Conservation (phyloP, 2,329 filamentous ascomycete species). For the Penicillium expansum region DNA sequence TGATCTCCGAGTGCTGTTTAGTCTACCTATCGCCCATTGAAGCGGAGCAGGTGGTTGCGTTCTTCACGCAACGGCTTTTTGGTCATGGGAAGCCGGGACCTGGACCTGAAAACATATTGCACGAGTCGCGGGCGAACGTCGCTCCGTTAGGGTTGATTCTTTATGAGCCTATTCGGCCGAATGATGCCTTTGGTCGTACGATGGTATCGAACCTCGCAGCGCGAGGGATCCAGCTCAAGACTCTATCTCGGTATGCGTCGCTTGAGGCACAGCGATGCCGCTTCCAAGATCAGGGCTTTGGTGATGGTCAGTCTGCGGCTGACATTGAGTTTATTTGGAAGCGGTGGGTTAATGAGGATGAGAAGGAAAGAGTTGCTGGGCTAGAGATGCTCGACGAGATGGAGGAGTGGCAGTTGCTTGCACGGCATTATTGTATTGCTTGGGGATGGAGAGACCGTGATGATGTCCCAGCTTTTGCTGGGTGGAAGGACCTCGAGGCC, state of each 20-base stretch:
- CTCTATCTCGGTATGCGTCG: conserved; percentile 68
- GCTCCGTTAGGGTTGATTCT: conserved; percentile 63
- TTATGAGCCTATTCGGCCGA: conserved; percentile 84
- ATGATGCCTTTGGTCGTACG: conserved; percentile 82
- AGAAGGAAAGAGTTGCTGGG: conserved; percentile 74
- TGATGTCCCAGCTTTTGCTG: conserved; percentile 28
- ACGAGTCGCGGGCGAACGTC: conserved; percentile 23
- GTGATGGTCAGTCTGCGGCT: conserved; percentile 53
- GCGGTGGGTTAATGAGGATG: conserved; percentile 64
- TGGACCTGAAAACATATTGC: conserved; percentile 1
- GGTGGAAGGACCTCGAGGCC: conserved; percentile 36
- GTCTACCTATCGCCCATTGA: conserved; percentile 73
- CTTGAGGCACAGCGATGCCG: conserved; percentile 66
- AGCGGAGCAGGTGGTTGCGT: conserved; percentile 62
- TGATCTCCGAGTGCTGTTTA: conserved; percentile 93
- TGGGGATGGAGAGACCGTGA: conserved; percentile 73
- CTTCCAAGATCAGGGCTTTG: conserved; percentile 66
- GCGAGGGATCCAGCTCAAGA: conserved; percentile 80
- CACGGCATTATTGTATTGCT: conserved; percentile 81
- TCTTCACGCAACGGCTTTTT: conserved; percentile 58
- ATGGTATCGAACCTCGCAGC: conserved; percentile 89
- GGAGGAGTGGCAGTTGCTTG: conserved; percentile 87
- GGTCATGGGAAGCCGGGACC: conserved; percentile 27
- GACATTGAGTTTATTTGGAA: conserved; percentile 72
- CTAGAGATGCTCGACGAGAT: conserved; percentile 91